phyloP scores from a whole-genome alignment of 2,329 filamentous ascomycete species.

The Endoconidiophora polonica region DNA sequence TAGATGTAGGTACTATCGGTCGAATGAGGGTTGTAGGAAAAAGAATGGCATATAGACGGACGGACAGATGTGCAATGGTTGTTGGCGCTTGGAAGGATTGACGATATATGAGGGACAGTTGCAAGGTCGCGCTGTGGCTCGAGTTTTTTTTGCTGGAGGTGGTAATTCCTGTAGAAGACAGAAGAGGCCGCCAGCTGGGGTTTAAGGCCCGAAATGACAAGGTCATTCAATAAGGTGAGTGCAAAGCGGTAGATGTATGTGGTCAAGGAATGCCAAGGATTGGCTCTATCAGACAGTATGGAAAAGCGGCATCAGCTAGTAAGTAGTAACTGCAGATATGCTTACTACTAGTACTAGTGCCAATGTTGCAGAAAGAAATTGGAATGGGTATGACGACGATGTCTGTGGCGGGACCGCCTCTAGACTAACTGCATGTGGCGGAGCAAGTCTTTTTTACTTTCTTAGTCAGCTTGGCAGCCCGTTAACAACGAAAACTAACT shows the following conservation, averaged over 20 bases:
- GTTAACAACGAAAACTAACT: no score
- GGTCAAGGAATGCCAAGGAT: neutral
- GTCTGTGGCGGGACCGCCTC: slow-evolving; percentile 6
- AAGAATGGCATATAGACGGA: neutral
- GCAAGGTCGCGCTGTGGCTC: slow-evolving; percentile 1
- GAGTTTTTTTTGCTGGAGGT: slow-evolving; percentile 2
- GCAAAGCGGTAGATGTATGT: neutral
- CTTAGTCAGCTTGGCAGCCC: no score
- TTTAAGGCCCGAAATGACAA: slow-evolving; percentile 5
- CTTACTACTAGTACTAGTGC: neutral
- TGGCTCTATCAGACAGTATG: neutral
- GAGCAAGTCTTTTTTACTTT: neutral
- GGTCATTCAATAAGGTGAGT: neutral
- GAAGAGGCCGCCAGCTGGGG: slow-evolving; percentile 9
- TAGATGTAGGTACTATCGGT: neutral
- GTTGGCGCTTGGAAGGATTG: slow-evolving; percentile 1
- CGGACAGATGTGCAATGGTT: neutral
- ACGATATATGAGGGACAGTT: neutral
- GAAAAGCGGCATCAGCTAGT: neutral
- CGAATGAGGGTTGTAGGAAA: neutral
- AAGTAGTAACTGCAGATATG: no score
- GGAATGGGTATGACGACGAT: slow-evolving; percentile 10
- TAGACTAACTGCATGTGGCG: neutral
- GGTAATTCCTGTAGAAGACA: neutral
- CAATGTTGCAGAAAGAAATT: neutral